A percentile compares a stretch with the other conserved stretches of the same genome.
phyloP scores from a whole-genome alignment of 768 basidiomycete species.

The Tylopilus sp. region DNA sequence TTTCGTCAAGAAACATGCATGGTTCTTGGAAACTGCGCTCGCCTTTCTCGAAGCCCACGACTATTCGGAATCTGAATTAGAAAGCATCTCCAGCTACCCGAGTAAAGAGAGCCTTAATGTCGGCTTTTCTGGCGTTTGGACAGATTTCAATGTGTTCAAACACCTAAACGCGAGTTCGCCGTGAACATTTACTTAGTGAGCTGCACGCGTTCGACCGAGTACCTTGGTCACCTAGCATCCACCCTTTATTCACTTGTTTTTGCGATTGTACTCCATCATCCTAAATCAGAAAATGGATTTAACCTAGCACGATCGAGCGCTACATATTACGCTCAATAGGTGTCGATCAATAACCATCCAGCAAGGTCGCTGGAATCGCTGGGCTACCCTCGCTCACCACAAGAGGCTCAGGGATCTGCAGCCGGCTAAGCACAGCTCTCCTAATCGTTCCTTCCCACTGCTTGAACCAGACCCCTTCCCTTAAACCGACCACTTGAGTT shows the following conservation, averaged over 20 bases:
- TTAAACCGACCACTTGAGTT: slow-evolving; percentile 50
- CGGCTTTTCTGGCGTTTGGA: slow-evolving; percentile 29
- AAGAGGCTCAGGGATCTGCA: slow-evolving; percentile 35
- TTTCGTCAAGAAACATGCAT: slow-evolving; percentile 95
- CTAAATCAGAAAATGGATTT: slow-evolving; percentile 3
- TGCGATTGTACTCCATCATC: slow-evolving; percentile 8
- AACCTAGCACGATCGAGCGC: background rate
- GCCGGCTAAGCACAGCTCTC: slow-evolving; percentile 48
- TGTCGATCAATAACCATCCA: slow-evolving; percentile 26
- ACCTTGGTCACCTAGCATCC: background rate
- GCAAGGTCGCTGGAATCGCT: slow-evolving; percentile 7
- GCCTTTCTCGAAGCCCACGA: slow-evolving; percentile 83
- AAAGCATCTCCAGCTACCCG: slow-evolving; percentile 5
- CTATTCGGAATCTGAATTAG: slow-evolving; percentile 45
- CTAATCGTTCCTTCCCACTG: slow-evolving; percentile 70
- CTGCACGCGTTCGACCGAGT: background rate
- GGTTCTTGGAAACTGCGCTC: slow-evolving; percentile 92
- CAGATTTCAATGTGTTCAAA: slow-evolving; percentile 24
- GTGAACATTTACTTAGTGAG: background rate
- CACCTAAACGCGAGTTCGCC: slow-evolving; percentile 9
- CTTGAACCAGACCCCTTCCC: slow-evolving; percentile 78
- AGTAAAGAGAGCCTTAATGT: slow-evolving; percentile 15
- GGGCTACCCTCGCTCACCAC: slow-evolving; percentile 28
- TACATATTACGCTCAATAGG: background rate
- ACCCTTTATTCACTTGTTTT: slow-evolving; percentile 21